These are phyloP conservation scores for Kalaharituber pfeilii DNA, from an alignment of 2,329 filamentous ascomycete genomes.

Conservation along the genomic window DNA sequence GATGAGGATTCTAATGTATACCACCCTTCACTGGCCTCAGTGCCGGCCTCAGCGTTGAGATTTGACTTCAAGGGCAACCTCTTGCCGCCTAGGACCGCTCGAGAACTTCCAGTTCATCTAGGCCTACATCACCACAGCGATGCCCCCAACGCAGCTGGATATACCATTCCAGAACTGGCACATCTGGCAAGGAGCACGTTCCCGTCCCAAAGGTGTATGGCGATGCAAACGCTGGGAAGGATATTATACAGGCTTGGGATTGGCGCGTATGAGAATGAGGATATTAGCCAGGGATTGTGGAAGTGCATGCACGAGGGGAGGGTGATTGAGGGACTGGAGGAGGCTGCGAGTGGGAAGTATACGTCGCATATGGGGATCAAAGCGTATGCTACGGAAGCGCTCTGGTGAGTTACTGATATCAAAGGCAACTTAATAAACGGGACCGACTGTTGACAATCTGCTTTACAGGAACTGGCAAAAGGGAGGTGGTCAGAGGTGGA, in stretches of 20 bases:
- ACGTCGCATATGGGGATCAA: slow-evolving; percentile 60
- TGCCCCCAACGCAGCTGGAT: slow-evolving; percentile 83
- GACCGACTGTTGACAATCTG: not conserved
- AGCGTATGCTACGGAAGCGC: slow-evolving; percentile 70
- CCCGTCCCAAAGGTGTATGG: slow-evolving; percentile 72
- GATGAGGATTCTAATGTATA: slow-evolving; percentile 60
- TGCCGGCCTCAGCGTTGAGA: slow-evolving; percentile 61
- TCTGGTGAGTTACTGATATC: slow-evolving; percentile 50
- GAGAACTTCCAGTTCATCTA: slow-evolving; percentile 54
- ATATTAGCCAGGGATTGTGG: slow-evolving; percentile 68
- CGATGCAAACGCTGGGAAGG: slow-evolving; percentile 77
- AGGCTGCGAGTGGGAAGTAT: slow-evolving; percentile 52
- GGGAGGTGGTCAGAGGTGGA: slow-evolving; percentile 21
- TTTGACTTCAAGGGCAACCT: slow-evolving; percentile 77
- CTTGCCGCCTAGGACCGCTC: slow-evolving; percentile 56
- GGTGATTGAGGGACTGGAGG: slow-evolving; percentile 57
- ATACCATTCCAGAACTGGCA: slow-evolving; percentile 75
- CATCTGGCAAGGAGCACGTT: slow-evolving; percentile 65
- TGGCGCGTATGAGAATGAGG: slow-evolving; percentile 46
- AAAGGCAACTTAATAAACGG: not conserved
- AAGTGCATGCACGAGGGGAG: slow-evolving; percentile 55
- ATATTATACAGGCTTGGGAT: slow-evolving; percentile 67
- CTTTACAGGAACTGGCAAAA: slow-evolving; percentile 19
- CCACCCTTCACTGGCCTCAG: slow-evolving; percentile 53
- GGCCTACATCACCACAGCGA: slow-evolving; percentile 89